Percentiles rank a stretch among this genome's conserved stretches.
Conservation (phyloP, 225 moss, liverwort and hornwort genomes). For the Bryum argenteum region DNA sequence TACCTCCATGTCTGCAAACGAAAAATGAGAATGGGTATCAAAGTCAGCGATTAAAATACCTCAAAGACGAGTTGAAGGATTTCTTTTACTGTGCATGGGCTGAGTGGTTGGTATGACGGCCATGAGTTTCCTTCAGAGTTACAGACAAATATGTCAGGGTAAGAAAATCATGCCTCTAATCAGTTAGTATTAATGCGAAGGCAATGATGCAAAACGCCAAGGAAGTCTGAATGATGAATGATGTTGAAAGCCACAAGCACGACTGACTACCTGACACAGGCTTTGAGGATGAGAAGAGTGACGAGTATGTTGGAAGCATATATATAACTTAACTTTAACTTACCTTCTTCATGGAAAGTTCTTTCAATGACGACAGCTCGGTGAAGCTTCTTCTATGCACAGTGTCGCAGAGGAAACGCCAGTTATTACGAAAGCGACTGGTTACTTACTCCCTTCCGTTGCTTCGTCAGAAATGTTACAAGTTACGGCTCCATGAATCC, state of each 20-base stretch:
- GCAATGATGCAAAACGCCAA: conserved; percentile 34
- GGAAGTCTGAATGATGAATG: conserved; percentile 14
- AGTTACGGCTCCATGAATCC: too few relatives aligned
- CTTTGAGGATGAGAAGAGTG: conserved; percentile 10
- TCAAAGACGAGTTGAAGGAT: too few relatives aligned
- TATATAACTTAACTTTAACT: too few relatives aligned
- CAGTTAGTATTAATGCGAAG: conserved; percentile 16
- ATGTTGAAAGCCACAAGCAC: conserved; percentile 1
- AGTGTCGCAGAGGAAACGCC: not conserved
- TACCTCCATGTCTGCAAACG: too few relatives aligned
- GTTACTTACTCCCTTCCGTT: not conserved
- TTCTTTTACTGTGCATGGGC: too few relatives aligned
- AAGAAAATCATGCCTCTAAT: conserved; percentile 9
- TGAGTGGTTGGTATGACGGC: too few relatives aligned
- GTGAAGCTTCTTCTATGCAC: not conserved
- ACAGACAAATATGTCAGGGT: not conserved
- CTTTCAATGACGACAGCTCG: conserved; percentile 3
- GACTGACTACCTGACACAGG: conserved; percentile 14
- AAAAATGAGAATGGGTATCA: too few relatives aligned
- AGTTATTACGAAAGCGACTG: conserved; percentile 9
- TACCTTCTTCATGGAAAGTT: not conserved
- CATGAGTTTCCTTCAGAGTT: not conserved
- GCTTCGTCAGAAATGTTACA: too few relatives aligned
- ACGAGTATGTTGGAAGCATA: conserved; percentile 19
- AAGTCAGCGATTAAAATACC: too few relatives aligned